Conservation (phyloP, 2,329 filamentous ascomycete genomes). For the Anthostomella pinea region DNA sequence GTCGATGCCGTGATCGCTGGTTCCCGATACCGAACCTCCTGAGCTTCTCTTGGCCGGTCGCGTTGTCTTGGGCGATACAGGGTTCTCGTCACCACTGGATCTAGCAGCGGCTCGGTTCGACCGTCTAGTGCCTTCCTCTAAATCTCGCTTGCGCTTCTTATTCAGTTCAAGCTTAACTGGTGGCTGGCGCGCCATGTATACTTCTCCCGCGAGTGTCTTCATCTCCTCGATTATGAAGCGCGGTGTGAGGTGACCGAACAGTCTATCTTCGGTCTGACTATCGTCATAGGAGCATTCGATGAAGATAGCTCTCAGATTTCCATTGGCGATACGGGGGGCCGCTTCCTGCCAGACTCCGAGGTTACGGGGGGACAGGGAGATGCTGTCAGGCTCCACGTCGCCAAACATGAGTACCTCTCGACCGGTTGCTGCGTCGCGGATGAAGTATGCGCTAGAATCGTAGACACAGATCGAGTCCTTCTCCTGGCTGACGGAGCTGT, state of each 20-base stretch:
- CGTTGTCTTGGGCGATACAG: constrained; percentile 51
- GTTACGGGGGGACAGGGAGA: constrained; percentile 80
- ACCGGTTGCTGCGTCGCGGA: constrained; percentile 68
- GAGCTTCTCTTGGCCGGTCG: constrained; percentile 23
- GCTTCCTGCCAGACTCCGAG: constrained; percentile 83
- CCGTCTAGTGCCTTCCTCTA: constrained; percentile 28
- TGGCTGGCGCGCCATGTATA: constrained; percentile 50
- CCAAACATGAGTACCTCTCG: constrained; percentile 90
- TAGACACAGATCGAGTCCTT: constrained; percentile 63
- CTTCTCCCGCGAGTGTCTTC: constrained; percentile 65
- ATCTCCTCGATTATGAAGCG: constrained; percentile 80
- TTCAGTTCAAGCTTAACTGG: constrained; percentile 44
- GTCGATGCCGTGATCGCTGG: constrained; percentile 23
- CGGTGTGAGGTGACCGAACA: constrained; percentile 89
- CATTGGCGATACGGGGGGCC: constrained; percentile 75
- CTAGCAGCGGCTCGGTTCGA: constrained; percentile 14
- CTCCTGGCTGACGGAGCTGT: constrained; percentile 21
- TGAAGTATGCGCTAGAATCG: constrained; percentile 91
- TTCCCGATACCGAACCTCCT: constrained; percentile 9
- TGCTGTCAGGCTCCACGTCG: constrained; percentile 87
- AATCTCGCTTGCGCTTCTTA: constrained; percentile 64
- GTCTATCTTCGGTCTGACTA: constrained; percentile 67
- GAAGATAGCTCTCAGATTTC: constrained; percentile 75
- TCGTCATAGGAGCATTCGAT: constrained; percentile 96
- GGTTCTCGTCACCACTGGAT: constrained; percentile 37